These are phyloP conservation scores for Agarophyton chilense DNA, from an alignment of 23 red algal species.

Conservation along the genomic window DNA sequence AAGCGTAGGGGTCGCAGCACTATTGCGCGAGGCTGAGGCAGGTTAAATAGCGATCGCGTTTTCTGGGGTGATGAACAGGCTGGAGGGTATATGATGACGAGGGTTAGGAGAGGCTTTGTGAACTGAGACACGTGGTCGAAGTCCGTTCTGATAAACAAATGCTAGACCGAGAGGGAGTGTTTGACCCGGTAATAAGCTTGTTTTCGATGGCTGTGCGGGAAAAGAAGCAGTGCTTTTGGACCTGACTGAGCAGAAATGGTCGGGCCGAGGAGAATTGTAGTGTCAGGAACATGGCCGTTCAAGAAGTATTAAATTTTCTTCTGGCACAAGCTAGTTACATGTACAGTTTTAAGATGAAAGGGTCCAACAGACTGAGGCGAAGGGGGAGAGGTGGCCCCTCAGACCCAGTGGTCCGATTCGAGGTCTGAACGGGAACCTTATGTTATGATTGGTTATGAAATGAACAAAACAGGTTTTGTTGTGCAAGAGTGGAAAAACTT, in stretches of 20 bases:
- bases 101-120: conserved; percentile 13
- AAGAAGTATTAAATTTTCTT: not conserved
- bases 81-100: not conserved
- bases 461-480: no score
- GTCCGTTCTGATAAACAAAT: not conserved
- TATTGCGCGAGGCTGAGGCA: not conserved
- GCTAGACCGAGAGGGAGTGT: not conserved
- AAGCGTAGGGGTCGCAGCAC: not conserved
- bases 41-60: conserved; percentile 23
- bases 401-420: no score
- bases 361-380: not conserved
- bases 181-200: not conserved
- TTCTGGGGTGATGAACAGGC: not conserved
- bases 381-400: no score
- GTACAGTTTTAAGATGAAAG: not conserved
- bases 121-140: conserved; percentile 19
- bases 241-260: not conserved
- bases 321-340: not conserved
- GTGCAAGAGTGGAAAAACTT: no score
- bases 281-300: conserved; percentile 7
- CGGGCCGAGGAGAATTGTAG: not conserved
- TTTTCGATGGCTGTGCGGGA: not conserved
- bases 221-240: conserved; percentile 17
- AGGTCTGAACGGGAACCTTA: no score
- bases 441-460: no score